Evolutionary conservation across 108 stramenopile genomes (phyloP).

Genomic region (Nitzschia sp.): DNA sequence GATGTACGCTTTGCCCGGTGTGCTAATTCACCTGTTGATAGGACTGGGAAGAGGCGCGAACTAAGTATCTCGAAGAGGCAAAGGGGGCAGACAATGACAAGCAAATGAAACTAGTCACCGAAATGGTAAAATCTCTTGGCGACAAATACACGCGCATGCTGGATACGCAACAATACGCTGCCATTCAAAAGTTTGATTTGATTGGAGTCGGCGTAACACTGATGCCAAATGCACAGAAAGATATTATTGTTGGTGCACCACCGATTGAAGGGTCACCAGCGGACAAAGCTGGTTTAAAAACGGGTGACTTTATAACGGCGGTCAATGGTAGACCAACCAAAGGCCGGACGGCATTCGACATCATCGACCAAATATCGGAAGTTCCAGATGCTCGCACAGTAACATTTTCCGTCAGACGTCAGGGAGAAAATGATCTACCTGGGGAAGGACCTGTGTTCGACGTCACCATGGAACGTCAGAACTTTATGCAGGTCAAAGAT

Average conservation of each 20-base stretch:
- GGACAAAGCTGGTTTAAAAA: constrained; percentile 61
- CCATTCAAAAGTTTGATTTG: constrained; percentile 85
- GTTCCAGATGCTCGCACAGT: constrained; percentile 67
- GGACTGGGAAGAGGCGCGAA: constrained; percentile 42
- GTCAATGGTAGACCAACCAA: constrained; percentile 77
- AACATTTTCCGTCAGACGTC: constrained; percentile 61
- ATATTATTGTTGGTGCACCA: constrained; percentile 81
- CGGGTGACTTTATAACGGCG: constrained; percentile 73
- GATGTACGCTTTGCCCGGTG: not conserved
- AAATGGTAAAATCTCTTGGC: constrained; percentile 68
- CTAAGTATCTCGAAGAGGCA: constrained; percentile 9
- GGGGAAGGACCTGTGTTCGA: constrained; percentile 34
- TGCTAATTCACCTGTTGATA: not conserved
- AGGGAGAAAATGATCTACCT: constrained; percentile 11
- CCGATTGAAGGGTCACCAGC: constrained; percentile 75
- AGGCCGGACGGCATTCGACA: constrained; percentile 83
- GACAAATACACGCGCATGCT: constrained; percentile 85
- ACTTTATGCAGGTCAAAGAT: constrained; percentile 57
- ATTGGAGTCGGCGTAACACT: constrained; percentile 88
- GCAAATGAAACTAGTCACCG: constrained; percentile 43
- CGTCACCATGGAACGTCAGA: constrained; percentile 63
- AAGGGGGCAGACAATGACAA: constrained; percentile 17
- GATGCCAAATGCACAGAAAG: constrained; percentile 63
- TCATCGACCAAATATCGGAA: constrained; percentile 85
- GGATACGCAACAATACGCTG: constrained; percentile 55